Base-by-base conservation (phyloP, 116 monocot species). In the Dioscorea cayenensis region DNA sequence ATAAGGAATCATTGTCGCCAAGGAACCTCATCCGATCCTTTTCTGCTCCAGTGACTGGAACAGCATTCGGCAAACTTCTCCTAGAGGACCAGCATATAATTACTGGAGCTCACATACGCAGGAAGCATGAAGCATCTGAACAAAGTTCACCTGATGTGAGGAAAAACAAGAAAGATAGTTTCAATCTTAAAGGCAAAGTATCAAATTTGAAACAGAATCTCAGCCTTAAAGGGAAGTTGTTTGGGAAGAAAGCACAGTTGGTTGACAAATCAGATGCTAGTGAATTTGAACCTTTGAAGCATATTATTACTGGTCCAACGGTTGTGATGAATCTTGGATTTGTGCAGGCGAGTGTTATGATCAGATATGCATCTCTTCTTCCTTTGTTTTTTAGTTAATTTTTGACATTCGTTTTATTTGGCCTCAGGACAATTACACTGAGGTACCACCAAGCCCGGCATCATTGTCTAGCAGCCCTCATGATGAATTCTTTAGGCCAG, bases 391-490 rank as follows among this genome's bases (percentile, higher is more conserved):
- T 12, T 23, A 62, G 7, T 27, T 62, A 3, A 23, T 62, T 23
- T 27, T 21, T 62, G 55, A 19, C 55, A 23, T 62, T 62, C 23
- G 7, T 23, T 27, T 20, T 28, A 21, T 62, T 62, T 62, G n/a
- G 62, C 62, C 23, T 62, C 62, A 62, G 62, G 62, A 62, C 25
- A 62, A 90, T 70, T 73, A 66, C 35, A 87, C 87, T 8, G 90
- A 94, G 77, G 81, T 94, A 43, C 90, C 94, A 61, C 94, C 94
- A 51, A 94, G 87, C 59, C 95, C 95, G 60, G 91, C 81, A 72
- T 95, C 95, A 35, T 63, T 86, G 20, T 81, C 78, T 10, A 83
- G 86, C 59, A 71, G 86, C 63, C 83, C 84, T 51, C 71, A 22
- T n/a, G 77, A 86, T 70, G 89, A 92, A 6, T 63, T 76, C 51